Conservation (phyloP, 169 alveolate genomes). For the Perkinsus olseni region DNA sequence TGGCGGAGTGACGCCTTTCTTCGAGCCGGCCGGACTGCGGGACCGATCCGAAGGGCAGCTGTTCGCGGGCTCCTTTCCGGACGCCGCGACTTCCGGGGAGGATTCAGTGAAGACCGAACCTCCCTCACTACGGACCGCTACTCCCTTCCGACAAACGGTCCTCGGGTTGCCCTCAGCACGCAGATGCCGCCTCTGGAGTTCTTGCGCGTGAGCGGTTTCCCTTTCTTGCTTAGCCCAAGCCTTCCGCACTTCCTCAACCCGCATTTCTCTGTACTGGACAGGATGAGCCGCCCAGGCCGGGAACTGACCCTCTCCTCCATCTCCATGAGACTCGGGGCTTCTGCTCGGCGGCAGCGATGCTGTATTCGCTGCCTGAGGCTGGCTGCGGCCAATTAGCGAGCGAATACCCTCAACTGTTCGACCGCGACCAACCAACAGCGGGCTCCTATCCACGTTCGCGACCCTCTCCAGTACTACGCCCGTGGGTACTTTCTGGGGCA, state of each 20-base stretch:
- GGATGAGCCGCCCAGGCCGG: neutral
- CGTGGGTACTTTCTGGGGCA: neutral
- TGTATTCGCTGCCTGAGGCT: neutral
- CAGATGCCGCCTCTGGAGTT: neutral
- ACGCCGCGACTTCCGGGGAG: no score
- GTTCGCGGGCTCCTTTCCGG: no score
- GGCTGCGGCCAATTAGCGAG: neutral
- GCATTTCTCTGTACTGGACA: neutral
- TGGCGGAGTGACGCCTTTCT: no score
- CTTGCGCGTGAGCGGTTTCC: neutral
- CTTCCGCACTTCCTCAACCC: neutral
- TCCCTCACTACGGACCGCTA: neutral
- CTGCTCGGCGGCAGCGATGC: neutral
- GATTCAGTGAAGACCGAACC: neutral
- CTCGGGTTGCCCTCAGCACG: neutral
- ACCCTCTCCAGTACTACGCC: neutral
- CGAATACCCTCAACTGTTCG: neutral
- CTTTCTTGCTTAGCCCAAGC: neutral
- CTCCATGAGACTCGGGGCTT: neutral
- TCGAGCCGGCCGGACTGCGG: no score
- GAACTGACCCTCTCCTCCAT: neutral
- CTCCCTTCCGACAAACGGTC: neutral
- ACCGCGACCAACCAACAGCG: neutral
- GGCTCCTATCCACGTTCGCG: neutral
- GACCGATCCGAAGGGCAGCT: no score